Conservation (phyloP, 2,329 filamentous ascomycete species). For the Pseudocercospora ulei region DNA sequence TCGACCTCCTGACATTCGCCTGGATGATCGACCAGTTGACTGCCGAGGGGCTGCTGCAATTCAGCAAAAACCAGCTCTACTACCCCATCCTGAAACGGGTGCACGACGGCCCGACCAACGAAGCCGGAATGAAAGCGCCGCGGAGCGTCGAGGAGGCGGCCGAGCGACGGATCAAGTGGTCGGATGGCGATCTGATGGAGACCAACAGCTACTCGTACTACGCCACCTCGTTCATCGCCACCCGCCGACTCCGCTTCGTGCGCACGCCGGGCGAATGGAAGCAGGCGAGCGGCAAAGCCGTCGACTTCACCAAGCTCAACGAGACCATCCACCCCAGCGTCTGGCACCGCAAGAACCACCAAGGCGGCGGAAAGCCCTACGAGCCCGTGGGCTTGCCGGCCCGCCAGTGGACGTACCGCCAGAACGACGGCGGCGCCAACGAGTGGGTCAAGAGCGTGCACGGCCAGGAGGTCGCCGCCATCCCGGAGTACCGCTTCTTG, state of each 20-base stretch:
- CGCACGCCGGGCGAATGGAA: constrained; percentile 14
- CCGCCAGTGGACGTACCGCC: constrained; percentile 12
- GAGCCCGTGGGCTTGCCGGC: constrained; percentile 10
- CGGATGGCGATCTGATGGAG: constrained; percentile 13
- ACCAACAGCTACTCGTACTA: constrained; percentile 15
- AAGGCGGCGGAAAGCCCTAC: not conserved
- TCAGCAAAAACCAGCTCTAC: constrained; percentile 14
- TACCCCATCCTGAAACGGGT: constrained; percentile 19
- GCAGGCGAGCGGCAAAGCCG: constrained; percentile 8
- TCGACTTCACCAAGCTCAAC: constrained; percentile 9
- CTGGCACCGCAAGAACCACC: constrained; percentile 13
- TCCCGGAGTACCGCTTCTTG: constrained; percentile 11
- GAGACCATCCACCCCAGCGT: constrained; percentile 19
- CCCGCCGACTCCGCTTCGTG: constrained; percentile 11
- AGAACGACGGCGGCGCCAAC: not conserved
- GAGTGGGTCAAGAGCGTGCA: constrained; percentile 11
- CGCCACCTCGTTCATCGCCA: constrained; percentile 15
- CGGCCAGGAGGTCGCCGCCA: constrained; percentile 8
- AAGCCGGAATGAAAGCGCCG: constrained; percentile 5
- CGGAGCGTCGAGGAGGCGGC: constrained; percentile 15
- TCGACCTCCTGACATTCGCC: constrained; percentile 34
- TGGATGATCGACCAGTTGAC: constrained; percentile 35
- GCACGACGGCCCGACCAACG: constrained; percentile 10
- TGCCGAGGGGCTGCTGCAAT: constrained; percentile 12
- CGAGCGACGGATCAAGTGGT: constrained; percentile 19